phyloP scores from a whole-genome alignment of 2,329 filamentous ascomycete species.

The Lizonia empirigonia region DNA sequence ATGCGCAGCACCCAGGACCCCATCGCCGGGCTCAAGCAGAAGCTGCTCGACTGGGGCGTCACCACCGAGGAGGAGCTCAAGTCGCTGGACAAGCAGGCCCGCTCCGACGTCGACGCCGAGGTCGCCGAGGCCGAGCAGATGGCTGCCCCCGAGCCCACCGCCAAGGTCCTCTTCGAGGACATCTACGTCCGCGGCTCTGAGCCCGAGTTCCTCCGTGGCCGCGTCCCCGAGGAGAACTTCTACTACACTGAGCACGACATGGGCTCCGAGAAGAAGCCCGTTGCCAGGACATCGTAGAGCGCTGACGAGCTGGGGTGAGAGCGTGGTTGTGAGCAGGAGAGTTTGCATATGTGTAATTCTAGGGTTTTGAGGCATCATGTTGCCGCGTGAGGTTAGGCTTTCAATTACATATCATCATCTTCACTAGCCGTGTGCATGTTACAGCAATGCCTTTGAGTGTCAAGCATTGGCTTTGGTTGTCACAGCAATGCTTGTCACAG shows the following conservation, averaged over 20 bases:
- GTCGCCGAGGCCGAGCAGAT: slow-evolving; percentile 90
- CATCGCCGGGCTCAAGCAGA: slow-evolving; percentile 97
- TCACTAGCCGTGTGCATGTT: not conserved
- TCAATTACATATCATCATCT: slow-evolving; percentile 15
- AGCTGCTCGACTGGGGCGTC: slow-evolving; percentile 94
- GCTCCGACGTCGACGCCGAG: slow-evolving; percentile 83
- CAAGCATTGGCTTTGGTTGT: too few species aligned
- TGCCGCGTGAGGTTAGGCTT: slow-evolving; percentile 9
- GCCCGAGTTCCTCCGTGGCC: slow-evolving; percentile 84
- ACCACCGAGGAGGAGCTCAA: slow-evolving; percentile 95
- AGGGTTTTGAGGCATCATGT: slow-evolving; percentile 17
- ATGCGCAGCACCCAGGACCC: slow-evolving; percentile 99
- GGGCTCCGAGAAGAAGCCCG: slow-evolving; percentile 40
- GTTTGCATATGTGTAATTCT: slow-evolving; percentile 33
- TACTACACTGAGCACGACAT: slow-evolving; percentile 64
- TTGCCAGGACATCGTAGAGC: slow-evolving; percentile 41
- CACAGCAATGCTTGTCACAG: too few species aligned
- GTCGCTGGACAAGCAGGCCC: slow-evolving; percentile 91
- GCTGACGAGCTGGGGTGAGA: slow-evolving; percentile 1
- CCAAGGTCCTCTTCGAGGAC: slow-evolving; percentile 91
- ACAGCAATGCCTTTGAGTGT: too few species aligned
- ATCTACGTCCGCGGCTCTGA: slow-evolving; percentile 91
- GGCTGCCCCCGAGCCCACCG: slow-evolving; percentile 75
- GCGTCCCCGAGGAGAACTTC: slow-evolving; percentile 90
- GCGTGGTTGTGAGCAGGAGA: slow-evolving; percentile 5